Percentiles rank a stretch among this genome's conserved stretches.
Evolutionary conservation across 345 rosid species (phyloP).

Genomic region (Carallia pectinifolia): DNA sequence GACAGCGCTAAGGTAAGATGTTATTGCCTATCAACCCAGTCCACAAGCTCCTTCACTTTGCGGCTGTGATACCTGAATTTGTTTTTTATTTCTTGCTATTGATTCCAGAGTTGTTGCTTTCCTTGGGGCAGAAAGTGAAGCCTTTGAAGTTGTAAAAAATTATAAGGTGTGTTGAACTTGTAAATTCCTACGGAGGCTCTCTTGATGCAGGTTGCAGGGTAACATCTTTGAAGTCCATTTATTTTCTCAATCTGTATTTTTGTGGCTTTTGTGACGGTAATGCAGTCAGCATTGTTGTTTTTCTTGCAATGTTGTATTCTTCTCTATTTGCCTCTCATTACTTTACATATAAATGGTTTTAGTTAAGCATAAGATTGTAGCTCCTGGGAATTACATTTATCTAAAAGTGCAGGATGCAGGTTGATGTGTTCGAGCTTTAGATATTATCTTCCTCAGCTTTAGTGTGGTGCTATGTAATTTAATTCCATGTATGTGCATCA

Average conservation of each 20-base stretch:
- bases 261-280: slow-evolving; percentile 25
- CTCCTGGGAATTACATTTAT: slow-evolving; percentile 9
- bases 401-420: slow-evolving; percentile 8
- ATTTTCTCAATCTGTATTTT: slow-evolving; percentile 7
- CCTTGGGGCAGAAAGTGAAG: slow-evolving; percentile 61
- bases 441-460: neutral
- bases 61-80: neutral
- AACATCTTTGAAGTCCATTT: slow-evolving; percentile 20
- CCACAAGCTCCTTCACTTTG: neutral
- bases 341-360: slow-evolving; percentile 3
- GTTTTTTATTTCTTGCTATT: slow-evolving; percentile 3
- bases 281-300: neutral
- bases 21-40: neutral
- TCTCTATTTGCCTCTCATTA: neutral
- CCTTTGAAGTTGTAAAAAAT: slow-evolving; percentile 5
- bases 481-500: neutral
- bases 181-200: slow-evolving; percentile 33
- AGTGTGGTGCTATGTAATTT: neutral
- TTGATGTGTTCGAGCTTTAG: slow-evolving; percentile 25
- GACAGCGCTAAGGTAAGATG: slow-evolving; percentile 47
- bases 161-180: slow-evolving; percentile 20
- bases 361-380: neutral
- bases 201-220: slow-evolving; percentile 4
- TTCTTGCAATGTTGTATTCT: slow-evolving; percentile 1
- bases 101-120: slow-evolving; percentile 60